Percentiles rank a stretch among this genome's conserved stretches.
Evolutionary conservation across 108 stramenopile species (phyloP).

Genomic region (Pseudonitzschia multiseries): DNA sequence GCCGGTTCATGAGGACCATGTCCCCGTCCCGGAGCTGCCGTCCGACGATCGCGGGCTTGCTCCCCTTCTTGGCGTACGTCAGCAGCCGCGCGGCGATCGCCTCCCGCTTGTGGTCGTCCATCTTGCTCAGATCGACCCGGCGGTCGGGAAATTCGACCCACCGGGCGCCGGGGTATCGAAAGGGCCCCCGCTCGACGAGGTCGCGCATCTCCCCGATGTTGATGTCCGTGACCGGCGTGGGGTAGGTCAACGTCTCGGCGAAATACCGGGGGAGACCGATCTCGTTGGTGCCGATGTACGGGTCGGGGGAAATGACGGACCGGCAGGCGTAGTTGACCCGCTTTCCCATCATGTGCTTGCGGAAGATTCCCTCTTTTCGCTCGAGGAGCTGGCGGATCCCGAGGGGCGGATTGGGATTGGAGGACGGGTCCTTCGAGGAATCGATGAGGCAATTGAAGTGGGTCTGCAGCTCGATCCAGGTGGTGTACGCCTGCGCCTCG

Average conservation of each 20-base stretch:
- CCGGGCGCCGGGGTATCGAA: conserved; percentile 92
- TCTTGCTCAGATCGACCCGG: conserved; percentile 86
- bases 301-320: conserved; percentile 97
- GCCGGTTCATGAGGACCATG: conserved; percentile 96
- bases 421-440: conserved; percentile 86
- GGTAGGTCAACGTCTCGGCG: conserved; percentile 92
- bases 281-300: conserved; percentile 97
- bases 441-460: conserved; percentile 96
- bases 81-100: conserved; percentile 86
- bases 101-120: conserved; percentile 77
- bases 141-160: conserved; percentile 89
- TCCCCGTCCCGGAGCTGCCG: conserved; percentile 96
- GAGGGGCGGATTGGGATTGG: conserved; percentile 42
- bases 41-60: conserved; percentile 87
- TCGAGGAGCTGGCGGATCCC: conserved; percentile 96
- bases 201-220: conserved; percentile 90
- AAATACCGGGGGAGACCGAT: conserved; percentile 97
- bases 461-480: conserved; percentile 96
- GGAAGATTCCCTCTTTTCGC: conserved; percentile 98
- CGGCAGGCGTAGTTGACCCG: conserved; percentile 98
- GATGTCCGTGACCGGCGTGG: conserved; percentile 92
- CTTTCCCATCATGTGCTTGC: conserved; percentile 99
- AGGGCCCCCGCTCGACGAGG: conserved; percentile 87
- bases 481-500: conserved; percentile 45
- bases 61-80: conserved; percentile 49